Conservation (phyloP, 1,284 basidiomycete species). For the Caloboletus inedulis region DNA sequence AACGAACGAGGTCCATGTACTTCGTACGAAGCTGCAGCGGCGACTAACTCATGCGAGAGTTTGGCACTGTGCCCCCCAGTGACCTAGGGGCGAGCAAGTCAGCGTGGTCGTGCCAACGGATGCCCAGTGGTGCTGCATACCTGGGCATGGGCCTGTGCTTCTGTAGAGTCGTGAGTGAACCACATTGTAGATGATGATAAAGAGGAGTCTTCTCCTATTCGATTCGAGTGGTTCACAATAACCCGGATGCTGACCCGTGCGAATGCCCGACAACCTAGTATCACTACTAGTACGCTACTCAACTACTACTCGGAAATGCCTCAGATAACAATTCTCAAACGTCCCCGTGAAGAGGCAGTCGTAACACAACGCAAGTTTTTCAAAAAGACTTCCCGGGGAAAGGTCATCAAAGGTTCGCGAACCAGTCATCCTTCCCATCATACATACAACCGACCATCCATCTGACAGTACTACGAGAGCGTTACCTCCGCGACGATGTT, state of each 20-base stretch:
- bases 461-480: conserved; percentile 85
- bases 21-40: conserved; percentile 30
- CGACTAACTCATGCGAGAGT: conserved; percentile 28
- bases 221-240: background rate
- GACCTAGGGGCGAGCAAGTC: conserved; percentile 16
- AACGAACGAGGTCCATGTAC: background rate
- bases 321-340: conserved; percentile 77
- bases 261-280: no score
- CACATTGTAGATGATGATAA: conserved; percentile 14
- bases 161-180: conserved; percentile 23
- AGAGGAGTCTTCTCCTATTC: background rate
- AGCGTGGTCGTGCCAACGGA: background rate
- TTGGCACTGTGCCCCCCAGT: conserved; percentile 18
- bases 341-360: conserved; percentile 68
- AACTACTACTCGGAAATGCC: conserved; percentile 34
- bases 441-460: background rate
- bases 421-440: background rate
- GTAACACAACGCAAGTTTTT: conserved; percentile 86
- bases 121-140: background rate
- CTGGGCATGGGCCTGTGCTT: conserved; percentile 22
- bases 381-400: conserved; percentile 93
- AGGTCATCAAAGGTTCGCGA: conserved; percentile 81
- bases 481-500: conserved; percentile 92
- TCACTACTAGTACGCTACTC: no score
- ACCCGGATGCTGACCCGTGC: no score